Conservation (phyloP, 495 filamentous ascomycete species). For the Penicillium crystallinum region DNA sequence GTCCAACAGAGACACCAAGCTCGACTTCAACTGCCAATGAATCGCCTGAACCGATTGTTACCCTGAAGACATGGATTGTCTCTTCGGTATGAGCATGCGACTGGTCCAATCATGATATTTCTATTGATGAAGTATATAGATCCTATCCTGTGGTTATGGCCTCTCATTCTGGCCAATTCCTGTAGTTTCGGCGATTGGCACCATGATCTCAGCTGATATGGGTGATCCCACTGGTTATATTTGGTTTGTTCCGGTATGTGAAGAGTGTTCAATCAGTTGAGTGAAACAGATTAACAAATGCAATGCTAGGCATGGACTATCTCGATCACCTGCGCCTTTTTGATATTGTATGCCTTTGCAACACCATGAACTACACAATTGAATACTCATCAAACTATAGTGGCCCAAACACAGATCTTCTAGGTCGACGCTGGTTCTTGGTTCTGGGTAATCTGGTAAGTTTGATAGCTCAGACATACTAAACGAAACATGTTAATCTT, state of each 20-base stretch:
- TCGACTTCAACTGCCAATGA: conserved; percentile 2
- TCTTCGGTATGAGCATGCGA: conserved; percentile 9
- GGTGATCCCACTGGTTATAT: conserved; percentile 18
- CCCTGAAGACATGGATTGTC: conserved; percentile 25
- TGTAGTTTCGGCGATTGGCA: conserved; percentile 16
- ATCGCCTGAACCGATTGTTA: conserved; percentile 14
- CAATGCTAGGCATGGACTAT: conserved; percentile 21
- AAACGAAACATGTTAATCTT: not conserved
- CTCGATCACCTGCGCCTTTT: conserved; percentile 22
- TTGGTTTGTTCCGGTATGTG: conserved; percentile 21
- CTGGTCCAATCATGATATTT: not conserved
- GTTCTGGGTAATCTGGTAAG: conserved; percentile 21
- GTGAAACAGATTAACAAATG: not conserved
- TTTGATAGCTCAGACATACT: not conserved
- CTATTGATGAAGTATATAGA: conserved; percentile 8
- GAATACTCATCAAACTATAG: conserved; percentile 6
- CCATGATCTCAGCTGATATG: conserved; percentile 17
- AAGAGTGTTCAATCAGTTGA: not conserved
- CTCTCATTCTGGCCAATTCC: conserved; percentile 24
- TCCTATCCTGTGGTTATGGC: conserved; percentile 26
- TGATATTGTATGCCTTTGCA: conserved; percentile 17
- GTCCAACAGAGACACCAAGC: conserved; percentile 4
- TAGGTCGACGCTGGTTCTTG: conserved; percentile 26
- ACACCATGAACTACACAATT: not conserved
- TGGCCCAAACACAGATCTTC: conserved; percentile 22